Evolutionary conservation across 371 early-diverging fungal species (phyloP).

Genomic region (Furculomyces boomerangus): DNA sequence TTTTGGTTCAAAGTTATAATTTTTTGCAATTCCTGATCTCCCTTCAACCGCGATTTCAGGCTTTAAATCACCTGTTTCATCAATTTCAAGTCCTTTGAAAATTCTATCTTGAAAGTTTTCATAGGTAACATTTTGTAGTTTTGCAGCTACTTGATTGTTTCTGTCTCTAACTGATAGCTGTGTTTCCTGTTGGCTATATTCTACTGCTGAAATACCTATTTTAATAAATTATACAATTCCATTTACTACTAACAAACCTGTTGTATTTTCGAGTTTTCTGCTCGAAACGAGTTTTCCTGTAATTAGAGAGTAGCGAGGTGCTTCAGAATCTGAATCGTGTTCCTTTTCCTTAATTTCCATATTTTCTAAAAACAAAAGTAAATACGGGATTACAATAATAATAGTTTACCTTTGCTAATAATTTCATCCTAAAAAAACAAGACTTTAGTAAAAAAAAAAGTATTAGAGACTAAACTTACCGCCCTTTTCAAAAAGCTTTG

Average conservation of each 20-base stretch:
- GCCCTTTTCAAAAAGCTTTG: conserved; percentile 32
- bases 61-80: conserved; percentile 41
- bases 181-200: background rate
- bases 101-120: conserved; percentile 37
- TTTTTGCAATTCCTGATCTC: conserved; percentile 68
- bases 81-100: conserved; percentile 62
- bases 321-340: conserved; percentile 41
- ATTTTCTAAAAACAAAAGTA: no score
- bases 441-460: conserved; percentile 17
- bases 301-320: conserved; percentile 74
- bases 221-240: background rate
- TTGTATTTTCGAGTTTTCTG: background rate
- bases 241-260: background rate
- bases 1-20: conserved; percentile 40
- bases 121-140: conserved; percentile 32
- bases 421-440: background rate
- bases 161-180: conserved; percentile 20
- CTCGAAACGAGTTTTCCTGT: conserved; percentile 34
- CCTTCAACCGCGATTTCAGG: conserved; percentile 50
- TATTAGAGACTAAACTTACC: conserved; percentile 15
- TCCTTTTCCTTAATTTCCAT: no score
- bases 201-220: background rate
- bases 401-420: background rate
- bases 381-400: no score
- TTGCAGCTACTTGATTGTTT: conserved; percentile 37